Conservation (phyloP, 1,284 basidiomycete genomes). For the Rhodotorula sp. region DNA sequence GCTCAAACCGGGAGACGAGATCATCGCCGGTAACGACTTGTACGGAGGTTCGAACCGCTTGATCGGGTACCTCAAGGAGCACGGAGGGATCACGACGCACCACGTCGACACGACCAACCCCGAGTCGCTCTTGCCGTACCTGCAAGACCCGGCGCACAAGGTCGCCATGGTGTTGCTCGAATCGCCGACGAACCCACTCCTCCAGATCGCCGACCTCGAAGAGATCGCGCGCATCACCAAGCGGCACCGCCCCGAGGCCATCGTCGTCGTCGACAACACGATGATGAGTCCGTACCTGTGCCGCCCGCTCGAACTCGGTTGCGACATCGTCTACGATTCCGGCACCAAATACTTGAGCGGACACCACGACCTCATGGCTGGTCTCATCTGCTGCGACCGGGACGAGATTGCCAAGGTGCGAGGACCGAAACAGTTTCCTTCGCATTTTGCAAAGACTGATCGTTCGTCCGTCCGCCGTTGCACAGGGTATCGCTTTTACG, state of each 20-base stretch:
- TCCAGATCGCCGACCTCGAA: conserved; percentile 91
- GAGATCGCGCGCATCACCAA: conserved; percentile 77
- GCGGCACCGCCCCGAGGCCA: conserved; percentile 68
- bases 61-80: conserved; percentile 74
- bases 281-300: conserved; percentile 99
- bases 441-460: not conserved
- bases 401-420: conserved; percentile 82
- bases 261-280: conserved; percentile 95
- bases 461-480: not conserved
- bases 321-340: conserved; percentile 96
- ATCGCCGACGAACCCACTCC: conserved; percentile 93
- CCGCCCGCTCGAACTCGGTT: conserved; percentile 90
- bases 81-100: conserved; percentile 84
- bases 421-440: not conserved
- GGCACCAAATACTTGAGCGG: conserved; percentile 97
- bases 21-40: conserved; percentile 88
- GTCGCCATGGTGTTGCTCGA: conserved; percentile 88
- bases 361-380: conserved; percentile 99
- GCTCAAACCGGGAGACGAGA: conserved; percentile 88
- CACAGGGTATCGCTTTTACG: conserved; percentile 76
- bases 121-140: conserved; percentile 61
- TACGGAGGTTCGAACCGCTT: conserved; percentile 98
- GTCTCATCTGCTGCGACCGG: conserved; percentile 84
- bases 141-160: conserved; percentile 68
- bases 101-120: conserved; percentile 91